Evolutionary conservation across 176 grass and related monocot species (phyloP), one percentile per base, ranked within the genome.

Genomic region (Tuctoria greenei): DNA sequence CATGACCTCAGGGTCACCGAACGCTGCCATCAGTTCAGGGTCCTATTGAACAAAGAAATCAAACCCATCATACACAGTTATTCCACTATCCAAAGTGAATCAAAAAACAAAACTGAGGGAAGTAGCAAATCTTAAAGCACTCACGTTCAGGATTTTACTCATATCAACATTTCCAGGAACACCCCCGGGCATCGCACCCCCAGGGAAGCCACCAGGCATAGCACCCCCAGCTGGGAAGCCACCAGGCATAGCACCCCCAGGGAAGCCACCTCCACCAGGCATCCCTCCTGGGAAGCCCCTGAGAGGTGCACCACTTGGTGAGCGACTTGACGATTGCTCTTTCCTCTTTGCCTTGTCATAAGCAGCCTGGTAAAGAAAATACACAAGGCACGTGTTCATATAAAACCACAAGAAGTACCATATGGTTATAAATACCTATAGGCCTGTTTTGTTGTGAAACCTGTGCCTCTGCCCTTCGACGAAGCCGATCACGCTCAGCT

Each of bases 121-220:
- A 9, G 15, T 27, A 66, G 10, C 4, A 40, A 78, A 17, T 0
- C 15, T 18, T 23, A 70, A 70, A 52, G 23, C 21, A 89, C 86
- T 93, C 85, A 93, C 94, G 81, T 91, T 89, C 78, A 93, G 64
- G 78, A 97, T 97, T 60, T 93, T 74, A 85, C 86, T 87, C 94
- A 90, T 97, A 80, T 93, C 91, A 4, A 97, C 83, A 84, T 89
- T 86, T 59, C 88, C 88, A 1, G 93, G 93, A 46, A 35, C 66
- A 10, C 81, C 83, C 13, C 90, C 90, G 39, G 90, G 79, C 91
- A 83, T 86, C 25, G 85, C 82, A 17, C 60, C 28, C 14, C 86
- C 86, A 1, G 92, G 92, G 27, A 51, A 55, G 7, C 82, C 86
- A 8, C 93, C 90, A 50, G 90, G n/a, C n/a, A n/a, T n/a, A n/a